A percentile compares a stretch with the other conserved stretches of the same genome.
phyloP scores from a whole-genome alignment of 148 eudicot genomes.

The Polygonum maritimum region DNA sequence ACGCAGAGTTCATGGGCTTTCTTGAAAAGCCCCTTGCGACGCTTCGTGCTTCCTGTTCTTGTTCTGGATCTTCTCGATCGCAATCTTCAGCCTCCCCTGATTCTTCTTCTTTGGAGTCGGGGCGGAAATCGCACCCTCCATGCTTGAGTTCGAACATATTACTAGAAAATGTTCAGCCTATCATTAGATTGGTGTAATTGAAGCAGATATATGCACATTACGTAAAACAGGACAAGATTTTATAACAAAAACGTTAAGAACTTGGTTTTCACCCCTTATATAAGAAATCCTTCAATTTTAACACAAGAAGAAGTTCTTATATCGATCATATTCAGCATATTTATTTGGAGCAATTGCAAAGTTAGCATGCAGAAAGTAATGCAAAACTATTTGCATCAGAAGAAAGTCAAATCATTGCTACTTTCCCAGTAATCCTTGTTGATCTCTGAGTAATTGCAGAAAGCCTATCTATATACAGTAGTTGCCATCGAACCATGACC shows the following conservation, averaged over 20 bases:
- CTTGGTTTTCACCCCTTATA: not conserved
- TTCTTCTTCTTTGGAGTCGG: too few species aligned
- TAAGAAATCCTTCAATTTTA: not conserved
- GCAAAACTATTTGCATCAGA: not conserved
- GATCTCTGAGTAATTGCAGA: not conserved
- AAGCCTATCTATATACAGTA: not conserved
- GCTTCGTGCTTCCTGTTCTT: too few species aligned
- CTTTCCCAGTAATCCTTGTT: not conserved
- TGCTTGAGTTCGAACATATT: too few species aligned
- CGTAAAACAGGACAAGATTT: not conserved
- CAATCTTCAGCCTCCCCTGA: too few species aligned
- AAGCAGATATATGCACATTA: not conserved
- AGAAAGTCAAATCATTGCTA: not conserved
- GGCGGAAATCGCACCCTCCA: too few species aligned
- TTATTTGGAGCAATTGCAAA: not conserved
- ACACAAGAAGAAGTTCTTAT: not conserved
- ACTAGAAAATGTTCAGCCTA: too few species aligned
- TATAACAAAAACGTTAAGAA: not conserved
- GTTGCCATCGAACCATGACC: not conserved
- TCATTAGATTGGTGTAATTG: too few species aligned
- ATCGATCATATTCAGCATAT: not conserved
- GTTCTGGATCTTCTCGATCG: too few species aligned
- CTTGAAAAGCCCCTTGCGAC: too few species aligned
- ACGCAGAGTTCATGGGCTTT: too few species aligned
- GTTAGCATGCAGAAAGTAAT: not conserved